Evolutionary conservation across 768 basidiomycete species (phyloP), one percentile per base, ranked within the genome.

Genomic region (Chalciporus chontae): DNA sequence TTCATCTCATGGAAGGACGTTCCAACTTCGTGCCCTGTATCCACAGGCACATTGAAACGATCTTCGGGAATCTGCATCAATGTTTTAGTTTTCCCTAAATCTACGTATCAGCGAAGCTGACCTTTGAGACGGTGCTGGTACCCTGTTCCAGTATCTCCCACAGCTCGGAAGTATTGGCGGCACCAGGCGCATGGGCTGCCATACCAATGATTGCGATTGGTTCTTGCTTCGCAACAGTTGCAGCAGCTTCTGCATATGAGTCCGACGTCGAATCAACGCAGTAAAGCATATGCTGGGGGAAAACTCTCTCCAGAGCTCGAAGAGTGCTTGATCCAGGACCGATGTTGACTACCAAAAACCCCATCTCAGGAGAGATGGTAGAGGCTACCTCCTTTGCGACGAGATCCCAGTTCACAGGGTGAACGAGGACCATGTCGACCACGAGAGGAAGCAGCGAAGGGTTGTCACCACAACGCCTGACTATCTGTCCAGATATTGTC

Each of bases 171-270:
- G 67, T 55, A 56, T 74, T 71, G 1, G 67, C 55, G 3, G 84
- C 83, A 3, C 83, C 80, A 0, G 76, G 76, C 19, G 75, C 61
- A 32, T 69, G 78, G 37, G 80, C 72, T 1, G 84, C 81, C 84
- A 87, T 86, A 8, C 87, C 87, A 42, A 87, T 70, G 48, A 88
- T 78, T 0, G 87, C 87, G 42, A 89, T 78, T 3, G 80, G 76
- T 40, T 79, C 74, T 53, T 75, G 73, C 36, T 69, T 70, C 5
- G 50, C 47, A 18, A 34, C 45, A 8, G 36, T 13, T 8, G 44
- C 31, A 27, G 11, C 13, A 9, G 50, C 43, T n/a, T 42, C 55
- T 21, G 40, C 51, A 5, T 43, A 26, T 17, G 36, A 19, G 21
- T 54, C 58, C 21, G 40, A 52, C 9, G 54, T 43, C 9, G 55